Percentiles rank a stretch among this genome's conserved stretches.
phyloP scores from a whole-genome alignment of 805 yeast species.

The Metschnikowia rubicola region DNA sequence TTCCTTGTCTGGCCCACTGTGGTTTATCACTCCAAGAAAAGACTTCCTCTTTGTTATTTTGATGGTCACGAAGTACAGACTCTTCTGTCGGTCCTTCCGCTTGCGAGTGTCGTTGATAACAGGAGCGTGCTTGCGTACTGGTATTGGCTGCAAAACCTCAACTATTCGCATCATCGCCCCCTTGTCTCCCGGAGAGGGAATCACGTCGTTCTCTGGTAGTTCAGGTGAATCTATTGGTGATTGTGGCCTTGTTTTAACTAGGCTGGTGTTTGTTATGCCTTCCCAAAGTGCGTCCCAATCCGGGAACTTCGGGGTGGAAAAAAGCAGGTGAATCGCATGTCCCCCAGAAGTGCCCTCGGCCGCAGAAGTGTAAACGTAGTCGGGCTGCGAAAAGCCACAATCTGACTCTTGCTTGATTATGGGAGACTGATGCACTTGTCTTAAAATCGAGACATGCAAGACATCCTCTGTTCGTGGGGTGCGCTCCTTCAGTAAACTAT shows the following conservation, averaged over 20 bases:
- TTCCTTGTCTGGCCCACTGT: conserved; percentile 13
- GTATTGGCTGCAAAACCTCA: neutral
- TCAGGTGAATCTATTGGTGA: no score
- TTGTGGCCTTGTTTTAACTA: neutral
- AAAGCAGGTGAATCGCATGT: neutral
- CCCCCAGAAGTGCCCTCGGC: neutral
- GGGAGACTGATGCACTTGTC: conserved; percentile 1
- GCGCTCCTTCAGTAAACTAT: neutral
- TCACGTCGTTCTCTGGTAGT: no score
- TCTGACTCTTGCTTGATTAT: conserved; percentile 5
- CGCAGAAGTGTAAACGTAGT: neutral
- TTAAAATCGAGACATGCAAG: conserved; percentile 1
- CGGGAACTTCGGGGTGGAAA: conserved; percentile 1
- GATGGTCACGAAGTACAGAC: conserved; percentile 4
- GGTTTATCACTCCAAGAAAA: conserved; percentile 4
- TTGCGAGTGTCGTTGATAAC: neutral
- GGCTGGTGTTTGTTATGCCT: neutral
- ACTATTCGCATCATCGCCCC: no score
- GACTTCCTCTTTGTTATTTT: neutral
- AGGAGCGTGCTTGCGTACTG: neutral
- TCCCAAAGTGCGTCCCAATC: no score
- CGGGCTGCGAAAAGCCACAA: conserved; percentile 2
- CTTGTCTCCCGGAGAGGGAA: no score
- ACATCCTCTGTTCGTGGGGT: conserved; percentile 1
- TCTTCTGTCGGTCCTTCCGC: neutral